A percentile compares a stretch with the other conserved stretches of the same genome.
Conservation (phyloP, 805 yeast species). For the Diddensiella santjacobensis region DNA sequence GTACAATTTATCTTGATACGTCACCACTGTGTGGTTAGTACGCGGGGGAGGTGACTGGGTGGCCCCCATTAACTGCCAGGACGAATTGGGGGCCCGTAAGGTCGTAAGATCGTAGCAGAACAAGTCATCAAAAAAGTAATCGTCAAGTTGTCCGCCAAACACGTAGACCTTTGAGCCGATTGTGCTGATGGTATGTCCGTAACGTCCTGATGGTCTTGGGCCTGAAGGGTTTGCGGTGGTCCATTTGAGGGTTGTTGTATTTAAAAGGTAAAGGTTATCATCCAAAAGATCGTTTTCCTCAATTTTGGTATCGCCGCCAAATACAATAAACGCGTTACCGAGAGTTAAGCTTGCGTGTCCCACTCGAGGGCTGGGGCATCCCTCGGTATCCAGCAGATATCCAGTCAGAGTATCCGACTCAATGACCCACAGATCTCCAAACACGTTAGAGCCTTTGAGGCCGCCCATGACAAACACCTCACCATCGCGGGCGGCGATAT, state of each 20-base stretch:
- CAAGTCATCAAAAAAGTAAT: constrained; percentile 74
- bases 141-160: constrained; percentile 94
- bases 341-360: constrained; percentile 91
- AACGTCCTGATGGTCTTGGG: constrained; percentile 81
- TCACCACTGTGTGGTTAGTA: constrained; percentile 85
- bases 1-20: constrained; percentile 73
- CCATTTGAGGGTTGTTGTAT: constrained; percentile 74
- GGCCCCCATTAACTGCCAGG: constrained; percentile 68
- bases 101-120: constrained; percentile 83
- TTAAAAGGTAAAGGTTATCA: constrained; percentile 83
- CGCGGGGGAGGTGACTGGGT: constrained; percentile 71
- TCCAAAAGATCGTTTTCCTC: constrained; percentile 70
- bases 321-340: constrained; percentile 91
- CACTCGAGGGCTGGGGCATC: constrained; percentile 91
- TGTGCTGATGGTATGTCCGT: constrained; percentile 88
- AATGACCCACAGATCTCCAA: constrained; percentile 93
- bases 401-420: constrained; percentile 46
- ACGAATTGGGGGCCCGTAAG: constrained; percentile 76
- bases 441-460: constrained; percentile 82
- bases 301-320: constrained; percentile 92
- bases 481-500: constrained; percentile 70
- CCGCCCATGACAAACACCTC: constrained; percentile 94
- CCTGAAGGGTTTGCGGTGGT: constrained; percentile 73
- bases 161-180: constrained; percentile 63
- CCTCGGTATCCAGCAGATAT: constrained; percentile 66